A percentile compares a stretch with the other conserved stretches of the same genome.
These are phyloP conservation scores for Cystobasidium slooffiae DNA, from an alignment of 1,284 basidiomycete species.

Conservation along the genomic window DNA sequence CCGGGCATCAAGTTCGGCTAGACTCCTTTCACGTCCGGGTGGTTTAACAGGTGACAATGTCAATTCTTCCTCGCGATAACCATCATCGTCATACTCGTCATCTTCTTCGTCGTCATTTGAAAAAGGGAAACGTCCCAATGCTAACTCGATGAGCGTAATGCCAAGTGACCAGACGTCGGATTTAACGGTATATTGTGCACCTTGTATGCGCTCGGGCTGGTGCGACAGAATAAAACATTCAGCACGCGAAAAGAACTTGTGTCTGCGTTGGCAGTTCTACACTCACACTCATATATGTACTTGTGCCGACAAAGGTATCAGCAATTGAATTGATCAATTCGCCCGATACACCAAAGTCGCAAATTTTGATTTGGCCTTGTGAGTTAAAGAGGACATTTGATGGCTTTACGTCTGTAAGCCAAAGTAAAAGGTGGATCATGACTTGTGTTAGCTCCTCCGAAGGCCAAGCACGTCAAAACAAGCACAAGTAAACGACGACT, in stretches of 20 bases:
- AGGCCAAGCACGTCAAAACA: not conserved
- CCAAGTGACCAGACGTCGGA: conserved; percentile 97
- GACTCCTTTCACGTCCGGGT: conserved; percentile 45
- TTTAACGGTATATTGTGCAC: conserved; percentile 94
- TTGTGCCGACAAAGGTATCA: conserved; percentile 97
- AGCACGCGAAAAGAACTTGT: not conserved
- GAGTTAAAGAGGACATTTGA: conserved; percentile 97
- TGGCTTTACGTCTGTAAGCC: conserved; percentile 75
- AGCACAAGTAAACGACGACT: not conserved
- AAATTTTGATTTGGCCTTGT: conserved; percentile 93
- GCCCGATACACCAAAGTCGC: conserved; percentile 97
- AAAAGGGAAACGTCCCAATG: conserved; percentile 90
- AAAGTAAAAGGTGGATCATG: not conserved
- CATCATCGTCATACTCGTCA: conserved; percentile 59
- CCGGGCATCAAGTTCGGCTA: conserved; percentile 45
- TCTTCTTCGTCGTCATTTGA: conserved; percentile 60
- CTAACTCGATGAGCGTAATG: conserved; percentile 91
- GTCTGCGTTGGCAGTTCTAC: not conserved
- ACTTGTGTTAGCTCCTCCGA: not conserved
- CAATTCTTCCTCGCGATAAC: conserved; percentile 45
- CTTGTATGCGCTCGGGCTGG: conserved; percentile 97
- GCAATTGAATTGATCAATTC: conserved; percentile 99
- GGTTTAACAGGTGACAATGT: conserved; percentile 51
- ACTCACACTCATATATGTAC: conserved; percentile 97
- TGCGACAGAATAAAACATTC: not conserved